phyloP scores from a whole-genome alignment of 192 early-diverging fungal genomes.

The Rhizophagus sp. region DNA sequence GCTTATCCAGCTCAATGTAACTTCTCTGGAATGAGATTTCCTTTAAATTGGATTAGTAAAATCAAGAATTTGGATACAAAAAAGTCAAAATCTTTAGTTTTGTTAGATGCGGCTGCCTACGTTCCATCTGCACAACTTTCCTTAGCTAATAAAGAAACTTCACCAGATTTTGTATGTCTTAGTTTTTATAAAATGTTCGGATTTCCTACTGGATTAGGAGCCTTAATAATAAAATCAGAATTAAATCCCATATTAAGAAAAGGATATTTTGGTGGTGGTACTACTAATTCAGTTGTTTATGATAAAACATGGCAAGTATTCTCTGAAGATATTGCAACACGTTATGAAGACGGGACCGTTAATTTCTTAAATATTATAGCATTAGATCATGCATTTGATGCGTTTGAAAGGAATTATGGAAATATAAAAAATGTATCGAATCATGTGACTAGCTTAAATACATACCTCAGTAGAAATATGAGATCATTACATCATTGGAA shows the following conservation, averaged over 20 bases:
- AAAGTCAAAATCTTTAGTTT: slow-evolving; percentile 47
- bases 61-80: slow-evolving; percentile 41
- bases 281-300: slow-evolving; percentile 23
- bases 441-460: slow-evolving; percentile 54
- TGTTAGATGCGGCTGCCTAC: slow-evolving; percentile 78
- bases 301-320: slow-evolving; percentile 53
- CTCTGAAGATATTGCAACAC: slow-evolving; percentile 40
- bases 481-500: slow-evolving; percentile 52
- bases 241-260: slow-evolving; percentile 49
- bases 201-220: slow-evolving; percentile 81
- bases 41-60: slow-evolving; percentile 55
- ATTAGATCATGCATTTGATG: slow-evolving; percentile 68
- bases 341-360: slow-evolving; percentile 78
- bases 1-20: slow-evolving; percentile 88
- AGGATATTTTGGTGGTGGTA: slow-evolving; percentile 81
- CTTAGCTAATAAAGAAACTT: slow-evolving; percentile 45
- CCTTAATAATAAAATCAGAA: slow-evolving; percentile 64
- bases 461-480: slow-evolving; percentile 47
- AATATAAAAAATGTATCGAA: slow-evolving; percentile 38
- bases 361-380: slow-evolving; percentile 75
- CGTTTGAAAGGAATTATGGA: slow-evolving; percentile 44
- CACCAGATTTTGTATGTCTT: slow-evolving; percentile 69
- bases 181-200: slow-evolving; percentile 93
- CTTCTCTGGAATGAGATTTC: slow-evolving; percentile 73
- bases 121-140: slow-evolving; percentile 62